phyloP scores from a whole-genome alignment of 1,284 basidiomycete genomes.

The Hemileia vastatrix region DNA sequence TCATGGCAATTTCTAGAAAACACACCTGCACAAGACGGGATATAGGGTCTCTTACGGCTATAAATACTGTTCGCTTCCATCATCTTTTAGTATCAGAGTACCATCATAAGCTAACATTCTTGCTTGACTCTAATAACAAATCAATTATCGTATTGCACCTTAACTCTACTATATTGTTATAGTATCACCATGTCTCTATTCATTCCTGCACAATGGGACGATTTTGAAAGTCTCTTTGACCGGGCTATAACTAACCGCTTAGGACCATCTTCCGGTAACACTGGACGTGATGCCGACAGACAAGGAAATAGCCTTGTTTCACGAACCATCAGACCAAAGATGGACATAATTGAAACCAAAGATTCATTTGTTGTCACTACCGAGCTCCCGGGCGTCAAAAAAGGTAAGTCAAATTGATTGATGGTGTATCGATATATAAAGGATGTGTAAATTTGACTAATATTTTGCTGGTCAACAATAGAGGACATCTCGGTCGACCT shows the following conservation, averaged over 20 bases:
- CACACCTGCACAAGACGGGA: too few species aligned
- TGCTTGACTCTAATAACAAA: too few species aligned
- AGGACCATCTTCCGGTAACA: not conserved
- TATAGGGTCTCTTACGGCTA: too few species aligned
- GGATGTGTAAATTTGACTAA: not conserved
- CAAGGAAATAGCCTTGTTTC: not conserved
- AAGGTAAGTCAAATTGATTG: not conserved
- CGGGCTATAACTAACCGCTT: not conserved
- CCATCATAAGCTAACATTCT: too few species aligned
- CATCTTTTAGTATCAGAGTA: too few species aligned
- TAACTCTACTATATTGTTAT: too few species aligned
- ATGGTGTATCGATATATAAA: too few species aligned
- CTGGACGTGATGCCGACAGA: too few species aligned
- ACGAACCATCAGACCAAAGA: not conserved
- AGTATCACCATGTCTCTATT: too few species aligned
- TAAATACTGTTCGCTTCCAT: too few species aligned
- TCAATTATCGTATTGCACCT: too few species aligned
- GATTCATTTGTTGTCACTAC: not conserved
- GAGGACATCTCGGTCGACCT: slow-evolving; percentile 8
- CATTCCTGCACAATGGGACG: slow-evolving; percentile 1
- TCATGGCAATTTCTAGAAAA: too few species aligned
- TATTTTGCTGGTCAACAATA: not conserved
- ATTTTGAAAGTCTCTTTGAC: slow-evolving; percentile 5
- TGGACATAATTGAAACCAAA: slow-evolving; percentile 1
- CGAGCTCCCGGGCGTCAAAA: slow-evolving; percentile 2